Conservation (phyloP, 73 alveolate species). For the Stentor coeruleus region DNA sequence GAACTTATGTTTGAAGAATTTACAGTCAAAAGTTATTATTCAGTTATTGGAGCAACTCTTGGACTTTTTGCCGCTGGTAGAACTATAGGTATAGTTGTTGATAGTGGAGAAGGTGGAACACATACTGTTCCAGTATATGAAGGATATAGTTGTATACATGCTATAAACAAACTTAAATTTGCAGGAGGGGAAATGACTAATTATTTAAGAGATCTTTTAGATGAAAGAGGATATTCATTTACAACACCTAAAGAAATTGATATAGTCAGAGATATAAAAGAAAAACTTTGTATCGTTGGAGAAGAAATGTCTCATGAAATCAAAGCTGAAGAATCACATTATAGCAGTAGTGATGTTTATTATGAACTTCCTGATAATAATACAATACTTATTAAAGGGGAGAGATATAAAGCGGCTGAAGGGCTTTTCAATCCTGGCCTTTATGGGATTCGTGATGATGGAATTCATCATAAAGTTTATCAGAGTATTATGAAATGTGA, state of each 20-base stretch:
- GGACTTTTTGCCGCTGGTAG: slow-evolving; percentile 37
- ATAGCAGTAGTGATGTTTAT: background rate
- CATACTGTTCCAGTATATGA: slow-evolving; percentile 66
- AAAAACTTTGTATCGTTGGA: slow-evolving; percentile 46
- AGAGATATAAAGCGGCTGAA: slow-evolving; percentile 57
- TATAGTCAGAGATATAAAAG: slow-evolving; percentile 58
- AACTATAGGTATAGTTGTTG: slow-evolving; percentile 50
- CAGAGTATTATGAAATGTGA: slow-evolving; percentile 76
- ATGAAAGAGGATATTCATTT: slow-evolving; percentile 51
- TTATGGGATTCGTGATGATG: slow-evolving; percentile 49
- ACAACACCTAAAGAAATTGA: slow-evolving; percentile 60
- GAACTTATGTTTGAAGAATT: slow-evolving; percentile 43
- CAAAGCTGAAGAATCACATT: background rate
- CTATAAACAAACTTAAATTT: slow-evolving; percentile 40
- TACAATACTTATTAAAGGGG: slow-evolving; percentile 28
- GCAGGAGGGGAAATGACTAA: slow-evolving; percentile 65
- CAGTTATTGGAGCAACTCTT: slow-evolving; percentile 25
- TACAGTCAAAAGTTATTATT: slow-evolving; percentile 27
- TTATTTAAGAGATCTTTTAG: slow-evolving; percentile 31
- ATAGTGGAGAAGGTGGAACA: slow-evolving; percentile 70
- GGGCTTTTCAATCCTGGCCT: slow-evolving; percentile 45
- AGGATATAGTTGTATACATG: slow-evolving; percentile 54
- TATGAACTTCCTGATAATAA: slow-evolving; percentile 67
- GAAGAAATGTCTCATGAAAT: slow-evolving; percentile 32
- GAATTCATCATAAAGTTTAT: slow-evolving; percentile 72